These are phyloP conservation scores for Aureobasidium lini DNA, from an alignment of 2,329 filamentous ascomycete genomes.

Conservation along the genomic window DNA sequence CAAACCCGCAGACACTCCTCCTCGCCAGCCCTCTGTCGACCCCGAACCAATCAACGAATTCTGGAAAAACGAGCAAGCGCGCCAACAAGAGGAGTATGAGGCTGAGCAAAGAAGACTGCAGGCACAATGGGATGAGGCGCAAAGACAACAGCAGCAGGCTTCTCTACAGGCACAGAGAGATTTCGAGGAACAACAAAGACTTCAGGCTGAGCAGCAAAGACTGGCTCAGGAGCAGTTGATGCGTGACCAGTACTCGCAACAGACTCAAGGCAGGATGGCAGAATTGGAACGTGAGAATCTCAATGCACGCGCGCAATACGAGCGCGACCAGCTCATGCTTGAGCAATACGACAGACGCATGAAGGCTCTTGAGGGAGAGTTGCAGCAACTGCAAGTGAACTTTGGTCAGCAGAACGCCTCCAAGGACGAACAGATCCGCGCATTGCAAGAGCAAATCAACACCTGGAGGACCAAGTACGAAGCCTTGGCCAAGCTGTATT, in stretches of 20 bases:
- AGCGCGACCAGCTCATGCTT: conserved; percentile 93
- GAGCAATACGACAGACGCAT: conserved; percentile 92
- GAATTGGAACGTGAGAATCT: conserved; percentile 94
- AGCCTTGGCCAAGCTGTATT: conserved; percentile 91
- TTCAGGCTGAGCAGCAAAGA: conserved; percentile 80
- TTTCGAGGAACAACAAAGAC: conserved; percentile 92
- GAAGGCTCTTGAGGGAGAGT: conserved; percentile 83
- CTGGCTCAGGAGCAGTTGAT: conserved; percentile 84
- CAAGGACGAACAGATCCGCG: conserved; percentile 88
- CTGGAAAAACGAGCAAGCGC: conserved; percentile 87
- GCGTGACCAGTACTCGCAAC: conserved; percentile 81
- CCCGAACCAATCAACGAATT: conserved; percentile 96
- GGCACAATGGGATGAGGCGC: conserved; percentile 75
- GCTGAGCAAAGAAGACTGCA: conserved; percentile 85
- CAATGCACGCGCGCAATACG: conserved; percentile 88
- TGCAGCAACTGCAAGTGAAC: conserved; percentile 73
- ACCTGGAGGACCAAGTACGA: conserved; percentile 98
- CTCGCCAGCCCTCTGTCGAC: conserved; percentile 62
- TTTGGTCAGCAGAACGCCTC: conserved; percentile 78
- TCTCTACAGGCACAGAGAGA: conserved; percentile 81
- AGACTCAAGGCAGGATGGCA: conserved; percentile 90
- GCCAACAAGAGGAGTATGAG: conserved; percentile 91
- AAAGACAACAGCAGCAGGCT: conserved; percentile 73
- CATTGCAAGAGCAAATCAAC: conserved; percentile 93
- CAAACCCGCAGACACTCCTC: conserved; percentile 61